Evolutionary conservation across 192 early-diverging fungal species (phyloP).

Genomic region (Mortierella alpina): DNA sequence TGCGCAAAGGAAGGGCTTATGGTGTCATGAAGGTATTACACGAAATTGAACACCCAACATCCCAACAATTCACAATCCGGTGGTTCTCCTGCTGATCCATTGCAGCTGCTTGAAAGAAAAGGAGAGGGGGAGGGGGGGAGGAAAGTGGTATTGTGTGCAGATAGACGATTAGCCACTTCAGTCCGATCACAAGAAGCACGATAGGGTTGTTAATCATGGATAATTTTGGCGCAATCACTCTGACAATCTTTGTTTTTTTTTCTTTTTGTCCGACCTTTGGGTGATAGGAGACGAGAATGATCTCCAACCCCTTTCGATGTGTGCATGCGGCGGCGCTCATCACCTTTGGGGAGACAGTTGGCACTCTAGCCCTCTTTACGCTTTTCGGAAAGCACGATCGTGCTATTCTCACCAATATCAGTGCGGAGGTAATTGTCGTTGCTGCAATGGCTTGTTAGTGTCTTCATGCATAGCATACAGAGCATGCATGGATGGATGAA

Average conservation of each 20-base stretch:
- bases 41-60: too few species aligned
- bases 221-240: neutral
- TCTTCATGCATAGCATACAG: neutral
- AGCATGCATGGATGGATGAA: neutral
- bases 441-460: neutral
- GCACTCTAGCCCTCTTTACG: constrained; percentile 58
- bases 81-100: neutral
- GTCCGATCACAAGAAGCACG: too few species aligned
- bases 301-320: constrained; percentile 61
- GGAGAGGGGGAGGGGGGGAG: neutral
- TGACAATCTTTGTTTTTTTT: neutral
- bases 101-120: neutral
- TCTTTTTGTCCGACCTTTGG: neutral
- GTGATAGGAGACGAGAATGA: constrained; percentile 58
- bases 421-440: constrained; percentile 57
- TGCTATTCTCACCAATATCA: constrained; percentile 58
- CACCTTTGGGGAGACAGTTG: constrained; percentile 66
- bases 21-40: constrained; percentile 61
- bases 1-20: constrained; percentile 61
- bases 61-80: too few species aligned
- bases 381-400: constrained; percentile 56
- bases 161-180: too few species aligned
- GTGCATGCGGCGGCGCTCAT: constrained; percentile 63
- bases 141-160: neutral
- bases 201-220: too few species aligned